A percentile compares a stretch with the other conserved stretches of the same genome.
phyloP scores from a whole-genome alignment of 2,329 filamentous ascomycete species.

The Onygena corvina region DNA sequence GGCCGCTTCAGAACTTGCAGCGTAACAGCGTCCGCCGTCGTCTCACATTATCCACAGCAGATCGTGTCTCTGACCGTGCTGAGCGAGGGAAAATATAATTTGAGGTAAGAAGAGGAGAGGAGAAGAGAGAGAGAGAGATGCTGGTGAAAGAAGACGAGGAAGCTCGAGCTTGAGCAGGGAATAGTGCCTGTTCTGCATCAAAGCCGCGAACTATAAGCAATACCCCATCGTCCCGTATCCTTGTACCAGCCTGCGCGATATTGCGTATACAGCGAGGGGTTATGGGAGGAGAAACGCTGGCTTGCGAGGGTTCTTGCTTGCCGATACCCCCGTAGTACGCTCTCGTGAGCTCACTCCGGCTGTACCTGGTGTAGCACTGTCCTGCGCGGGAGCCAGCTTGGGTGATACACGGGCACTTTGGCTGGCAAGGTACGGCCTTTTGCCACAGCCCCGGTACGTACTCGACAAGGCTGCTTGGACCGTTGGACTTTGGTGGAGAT shows the following conservation, averaged over 20 bases:
- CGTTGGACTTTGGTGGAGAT: neutral
- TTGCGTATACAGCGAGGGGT: neutral
- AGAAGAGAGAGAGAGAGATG: neutral
- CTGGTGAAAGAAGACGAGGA: too few relatives aligned
- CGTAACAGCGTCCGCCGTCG: too few relatives aligned
- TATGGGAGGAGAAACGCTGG: neutral
- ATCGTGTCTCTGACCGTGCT: too few relatives aligned
- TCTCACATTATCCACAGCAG: too few relatives aligned
- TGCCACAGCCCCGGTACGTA: neutral
- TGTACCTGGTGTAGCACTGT: neutral
- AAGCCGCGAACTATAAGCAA: neutral
- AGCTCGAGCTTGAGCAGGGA: too few relatives aligned
- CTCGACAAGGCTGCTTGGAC: too few relatives aligned
- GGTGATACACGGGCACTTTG: neutral
- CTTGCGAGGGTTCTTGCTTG: neutral
- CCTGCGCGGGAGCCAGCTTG: neutral
- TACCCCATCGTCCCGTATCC: neutral
- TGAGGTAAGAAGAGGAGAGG: neutral
- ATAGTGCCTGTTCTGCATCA: too few relatives aligned
- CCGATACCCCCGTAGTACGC: too few relatives aligned
- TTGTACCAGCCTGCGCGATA: constrained; percentile 1
- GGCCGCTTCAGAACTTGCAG: neutral
- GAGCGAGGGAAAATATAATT: too few relatives aligned
- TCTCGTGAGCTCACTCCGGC: neutral
- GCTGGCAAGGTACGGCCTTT: neutral